phyloP scores from a whole-genome alignment of 2,329 filamentous ascomycete species.

The Boeremia exigua region DNA sequence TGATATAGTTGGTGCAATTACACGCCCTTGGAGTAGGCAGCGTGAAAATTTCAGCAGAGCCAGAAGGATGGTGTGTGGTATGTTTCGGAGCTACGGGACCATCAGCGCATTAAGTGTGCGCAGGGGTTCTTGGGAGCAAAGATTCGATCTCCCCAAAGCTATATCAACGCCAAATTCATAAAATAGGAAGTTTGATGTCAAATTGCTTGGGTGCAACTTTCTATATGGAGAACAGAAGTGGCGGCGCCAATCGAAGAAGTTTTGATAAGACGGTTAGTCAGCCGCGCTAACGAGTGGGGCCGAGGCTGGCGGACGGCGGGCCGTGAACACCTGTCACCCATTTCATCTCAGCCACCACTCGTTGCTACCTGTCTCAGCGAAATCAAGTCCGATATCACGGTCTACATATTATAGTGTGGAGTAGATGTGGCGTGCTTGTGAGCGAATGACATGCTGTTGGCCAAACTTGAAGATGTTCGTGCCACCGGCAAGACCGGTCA shows the following conservation, averaged over 20 bases:
- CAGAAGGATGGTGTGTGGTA: constrained; percentile 9
- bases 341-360: too few relatives aligned
- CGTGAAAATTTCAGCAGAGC: not conserved
- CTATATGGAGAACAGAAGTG: constrained; percentile 35
- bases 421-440: too few relatives aligned
- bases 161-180: constrained; percentile 65
- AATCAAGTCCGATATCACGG: too few relatives aligned
- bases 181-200: constrained; percentile 59
- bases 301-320: not conserved
- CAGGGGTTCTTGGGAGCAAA: constrained; percentile 47
- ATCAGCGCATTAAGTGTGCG: constrained; percentile 37
- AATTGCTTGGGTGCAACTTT: constrained; percentile 59
- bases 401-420: too few relatives aligned
- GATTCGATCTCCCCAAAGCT: constrained; percentile 58
- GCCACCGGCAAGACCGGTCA: too few relatives aligned
- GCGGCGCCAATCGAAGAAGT: constrained; percentile 12
- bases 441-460: too few relatives aligned
- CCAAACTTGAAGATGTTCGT: too few relatives aligned
- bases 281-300: constrained; percentile 7
- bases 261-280: constrained; percentile 13
- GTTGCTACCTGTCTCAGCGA: too few relatives aligned
- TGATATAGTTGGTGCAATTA: constrained; percentile 15
- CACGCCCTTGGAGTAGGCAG: constrained; percentile 1
- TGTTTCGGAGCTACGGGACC: constrained; percentile 49
- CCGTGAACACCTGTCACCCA: not conserved